Evolutionary conservation across 805 yeast species (phyloP), one percentile per base, ranked within the genome.

Genomic region (Wickerhamiella allomyrinae): DNA sequence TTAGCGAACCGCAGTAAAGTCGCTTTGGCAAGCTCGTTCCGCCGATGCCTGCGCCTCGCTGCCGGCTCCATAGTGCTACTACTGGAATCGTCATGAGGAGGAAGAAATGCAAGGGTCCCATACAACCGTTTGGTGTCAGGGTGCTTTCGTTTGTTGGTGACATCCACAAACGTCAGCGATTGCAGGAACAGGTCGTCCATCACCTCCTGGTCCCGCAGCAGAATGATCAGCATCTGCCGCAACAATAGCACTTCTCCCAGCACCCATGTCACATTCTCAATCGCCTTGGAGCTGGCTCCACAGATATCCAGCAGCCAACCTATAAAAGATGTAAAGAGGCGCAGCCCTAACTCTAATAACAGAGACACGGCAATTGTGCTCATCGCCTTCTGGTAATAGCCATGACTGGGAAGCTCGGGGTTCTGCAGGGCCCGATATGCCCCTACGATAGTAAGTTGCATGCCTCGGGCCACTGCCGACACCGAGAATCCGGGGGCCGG

Each of bases 401-500:
- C 56, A 24, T 56, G 52, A 25, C 61, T 55, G 23, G 57, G 51
- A 39, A 70, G 49, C 5, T 58, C 54, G 1, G 73, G 71, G 50
- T 70, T 70, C 42, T 61, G 67, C 11, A 69, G 52, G 2, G 70
- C 66, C 21, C 76, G 53, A 45, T 65, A 70, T 2, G 65, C 63
- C 4, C 77, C 77, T 7, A 72, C 54, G 7, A 71, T 37, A 0
- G 75, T 70, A 31, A 76, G 57, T 57, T 74, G 78, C 20, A 70
- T 49, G 0, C 80, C 79, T 13, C 78, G 59, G 7, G 69, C 44
- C n/a, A 74, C 61, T 0, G 77, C 66, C 43, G 64, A 42, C 0
- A 64, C 25, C 3, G 76, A 65, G 50, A 74, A 71, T 13, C 77
- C 73, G 5, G 73, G 68, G 7, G 77, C 71, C 1, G 80, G 78